Percentiles rank a stretch among this genome's conserved stretches.
Evolutionary conservation across 306 rosid genomes (phyloP).

Genomic region (Crotalaria pallida): DNA sequence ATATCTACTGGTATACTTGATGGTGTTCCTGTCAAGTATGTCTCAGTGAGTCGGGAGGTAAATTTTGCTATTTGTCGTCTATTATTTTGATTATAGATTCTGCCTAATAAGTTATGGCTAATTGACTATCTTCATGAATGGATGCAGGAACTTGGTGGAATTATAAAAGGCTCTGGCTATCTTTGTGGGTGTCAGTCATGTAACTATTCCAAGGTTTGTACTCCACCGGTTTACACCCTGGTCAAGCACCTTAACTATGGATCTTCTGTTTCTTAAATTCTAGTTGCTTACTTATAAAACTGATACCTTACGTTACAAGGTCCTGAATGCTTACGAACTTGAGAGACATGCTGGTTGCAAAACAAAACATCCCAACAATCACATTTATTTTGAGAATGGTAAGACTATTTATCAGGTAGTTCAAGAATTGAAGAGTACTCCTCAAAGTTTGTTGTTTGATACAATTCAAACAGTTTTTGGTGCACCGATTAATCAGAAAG

Average conservation of each 20-base stretch:
- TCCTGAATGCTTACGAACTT: conserved; percentile 75
- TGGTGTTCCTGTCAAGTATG: conserved; percentile 83
- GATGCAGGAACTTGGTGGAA: conserved; percentile 74
- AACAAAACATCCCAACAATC: conserved; percentile 87
- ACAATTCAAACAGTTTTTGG: conserved; percentile 74
- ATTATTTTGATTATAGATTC: conserved; percentile 12
- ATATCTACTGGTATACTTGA: conserved; percentile 80
- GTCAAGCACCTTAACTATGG: background rate
- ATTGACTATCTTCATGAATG: conserved; percentile 18
- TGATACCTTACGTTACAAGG: conserved; percentile 34
- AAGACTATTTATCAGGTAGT: conserved; percentile 81
- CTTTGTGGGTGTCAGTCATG: conserved; percentile 81
- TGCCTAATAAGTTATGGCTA: conserved; percentile 10
- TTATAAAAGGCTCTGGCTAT: conserved; percentile 79
- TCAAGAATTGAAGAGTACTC: conserved; percentile 80
- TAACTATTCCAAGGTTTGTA: conserved; percentile 54
- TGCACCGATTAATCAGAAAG: conserved; percentile 78
- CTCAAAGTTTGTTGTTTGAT: conserved; percentile 68
- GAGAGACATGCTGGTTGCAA: conserved; percentile 86
- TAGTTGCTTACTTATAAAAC: conserved; percentile 9
- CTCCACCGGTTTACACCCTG: conserved; percentile 2
- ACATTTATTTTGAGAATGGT: conserved; percentile 77
- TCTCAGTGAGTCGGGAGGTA: conserved; percentile 73
- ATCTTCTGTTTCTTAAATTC: background rate
- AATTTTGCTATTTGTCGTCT: conserved; percentile 21